Evolutionary conservation across 768 basidiomycete genomes (phyloP), one percentile per base, ranked within the genome.

Genomic region (Galerina marginata): DNA sequence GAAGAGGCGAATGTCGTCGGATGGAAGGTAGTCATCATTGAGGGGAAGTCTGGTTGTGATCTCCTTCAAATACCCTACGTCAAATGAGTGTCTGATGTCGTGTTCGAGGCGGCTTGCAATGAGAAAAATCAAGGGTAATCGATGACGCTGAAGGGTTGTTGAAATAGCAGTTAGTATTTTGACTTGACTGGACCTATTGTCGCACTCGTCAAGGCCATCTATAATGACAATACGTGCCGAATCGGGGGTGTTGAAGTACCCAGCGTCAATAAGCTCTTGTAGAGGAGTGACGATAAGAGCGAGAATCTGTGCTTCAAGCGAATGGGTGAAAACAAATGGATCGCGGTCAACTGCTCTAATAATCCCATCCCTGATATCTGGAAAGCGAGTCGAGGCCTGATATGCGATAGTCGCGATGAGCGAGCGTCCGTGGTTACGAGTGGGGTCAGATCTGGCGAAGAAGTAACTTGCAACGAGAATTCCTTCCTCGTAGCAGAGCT

Each of bases 341-440:
- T 33, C 29, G 5, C 4, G 29, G 29, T 33, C 29, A 33, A 33
- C 29, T 7, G 29, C 29, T 33, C 7, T 4, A 3, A 33, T 7
- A 7, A 33, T 33, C 5, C 7, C 5, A 4, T 33, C 29, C 29
- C 29, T 33, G 29, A 33, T 33, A 7, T 33, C 29, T 4, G 64
- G 62, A 39, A 67, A 39, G 6, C 4, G 43, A 11, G 23, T n/a
- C 9, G 50, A 54, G 9, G 64, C 16, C 11, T 61, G 58, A 43
- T 64, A 68, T 2, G 63, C 65, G 10, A 68, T 45, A 14, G 58
- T 68, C 7, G 65, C 51, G 7, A 61, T 36, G 10, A 68, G 56
- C 1, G 43, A 26, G 45, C 38, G 49, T 16, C 25, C 37, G 43
- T 46, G 15, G 33, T 63, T 66, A 6, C 67, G 40, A 1, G 33